Percentiles rank a stretch among this genome's conserved stretches.
Conservation (phyloP, 1,284 basidiomycete species). For the Cutaneotrichosporon spelunceum region DNA sequence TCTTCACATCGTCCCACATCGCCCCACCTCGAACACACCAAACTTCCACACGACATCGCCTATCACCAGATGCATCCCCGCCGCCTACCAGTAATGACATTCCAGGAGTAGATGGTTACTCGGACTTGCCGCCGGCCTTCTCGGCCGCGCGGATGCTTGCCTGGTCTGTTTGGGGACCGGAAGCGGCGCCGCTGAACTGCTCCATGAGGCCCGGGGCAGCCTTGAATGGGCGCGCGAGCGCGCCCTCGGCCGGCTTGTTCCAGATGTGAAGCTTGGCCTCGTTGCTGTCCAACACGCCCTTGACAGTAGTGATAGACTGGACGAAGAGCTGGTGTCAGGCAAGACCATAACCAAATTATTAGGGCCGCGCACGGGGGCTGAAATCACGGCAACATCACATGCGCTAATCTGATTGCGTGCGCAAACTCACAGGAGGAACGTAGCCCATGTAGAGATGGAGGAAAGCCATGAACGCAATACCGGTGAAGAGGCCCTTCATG, state of each 20-base stretch:
- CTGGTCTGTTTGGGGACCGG: constrained; percentile 73
- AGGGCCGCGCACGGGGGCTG: constrained; percentile 30
- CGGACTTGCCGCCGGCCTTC: constrained; percentile 62
- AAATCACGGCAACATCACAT: background rate
- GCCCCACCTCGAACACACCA: no score
- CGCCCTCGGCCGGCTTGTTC: constrained; percentile 22
- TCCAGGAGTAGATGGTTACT: constrained; percentile 22
- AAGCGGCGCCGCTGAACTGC: constrained; percentile 50
- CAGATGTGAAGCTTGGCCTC: constrained; percentile 31
- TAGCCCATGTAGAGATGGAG: constrained; percentile 31
- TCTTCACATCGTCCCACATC: no score
- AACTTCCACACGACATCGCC: no score
- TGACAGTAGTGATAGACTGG: constrained; percentile 26
- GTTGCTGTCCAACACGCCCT: constrained; percentile 26
- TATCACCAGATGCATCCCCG: background rate
- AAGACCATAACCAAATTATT: background rate
- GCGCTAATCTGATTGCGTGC: background rate
- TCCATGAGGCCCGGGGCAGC: constrained; percentile 61
- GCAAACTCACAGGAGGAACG: constrained; percentile 24
- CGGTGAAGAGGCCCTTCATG: constrained; percentile 27
- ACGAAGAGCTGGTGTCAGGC: constrained; percentile 27
- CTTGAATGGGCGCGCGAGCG: constrained; percentile 28
- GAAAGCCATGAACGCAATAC: constrained; percentile 24
- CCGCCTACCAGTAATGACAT: background rate
- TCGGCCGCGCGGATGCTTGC: constrained; percentile 83